These are phyloP conservation scores for Capronia americana DNA, from an alignment of 2,329 filamentous ascomycete species.

Conservation along the genomic window DNA sequence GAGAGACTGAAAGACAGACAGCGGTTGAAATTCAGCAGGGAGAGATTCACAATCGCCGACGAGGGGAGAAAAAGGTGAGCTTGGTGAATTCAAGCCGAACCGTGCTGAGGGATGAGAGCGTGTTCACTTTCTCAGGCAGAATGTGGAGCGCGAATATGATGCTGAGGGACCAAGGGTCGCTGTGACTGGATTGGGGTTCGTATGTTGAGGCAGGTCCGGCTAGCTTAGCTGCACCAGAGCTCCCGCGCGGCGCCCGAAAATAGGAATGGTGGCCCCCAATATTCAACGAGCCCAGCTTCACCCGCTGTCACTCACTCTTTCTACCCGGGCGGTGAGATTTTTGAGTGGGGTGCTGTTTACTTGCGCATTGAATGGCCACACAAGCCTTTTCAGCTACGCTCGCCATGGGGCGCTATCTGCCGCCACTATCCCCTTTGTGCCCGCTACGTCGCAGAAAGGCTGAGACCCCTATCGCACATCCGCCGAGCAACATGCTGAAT, in stretches of 20 bases:
- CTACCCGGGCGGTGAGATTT: conserved; percentile 33
- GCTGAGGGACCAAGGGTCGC: conserved; percentile 24
- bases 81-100: conserved; percentile 17
- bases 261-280: conserved; percentile 39
- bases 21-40: conserved; percentile 27
- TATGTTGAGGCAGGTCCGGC: conserved; percentile 37
- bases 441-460: conserved; percentile 11
- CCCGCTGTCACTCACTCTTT: background rate
- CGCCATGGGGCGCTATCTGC: conserved; percentile 16
- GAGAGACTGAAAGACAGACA: conserved; percentile 16
- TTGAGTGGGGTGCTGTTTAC: conserved; percentile 7
- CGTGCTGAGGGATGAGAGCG: conserved; percentile 22
- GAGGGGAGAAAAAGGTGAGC: conserved; percentile 23
- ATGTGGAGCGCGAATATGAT: conserved; percentile 28
- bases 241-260: conserved; percentile 29
- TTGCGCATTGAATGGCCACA: conserved; percentile 8
- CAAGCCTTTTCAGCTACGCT: conserved; percentile 17
- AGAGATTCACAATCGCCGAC: conserved; percentile 22
- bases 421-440: conserved; percentile 12
- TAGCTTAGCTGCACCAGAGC: conserved; percentile 22
- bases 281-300: conserved; percentile 11
- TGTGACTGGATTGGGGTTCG: conserved; percentile 18
- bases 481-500: conserved; percentile 7
- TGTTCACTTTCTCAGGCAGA: conserved; percentile 21
- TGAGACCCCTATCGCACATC: conserved; percentile 19